These are phyloP conservation scores for Apiotrichum mycotoxinovorans DNA, from an alignment of 1,284 basidiomycete species.

Conservation along the genomic window DNA sequence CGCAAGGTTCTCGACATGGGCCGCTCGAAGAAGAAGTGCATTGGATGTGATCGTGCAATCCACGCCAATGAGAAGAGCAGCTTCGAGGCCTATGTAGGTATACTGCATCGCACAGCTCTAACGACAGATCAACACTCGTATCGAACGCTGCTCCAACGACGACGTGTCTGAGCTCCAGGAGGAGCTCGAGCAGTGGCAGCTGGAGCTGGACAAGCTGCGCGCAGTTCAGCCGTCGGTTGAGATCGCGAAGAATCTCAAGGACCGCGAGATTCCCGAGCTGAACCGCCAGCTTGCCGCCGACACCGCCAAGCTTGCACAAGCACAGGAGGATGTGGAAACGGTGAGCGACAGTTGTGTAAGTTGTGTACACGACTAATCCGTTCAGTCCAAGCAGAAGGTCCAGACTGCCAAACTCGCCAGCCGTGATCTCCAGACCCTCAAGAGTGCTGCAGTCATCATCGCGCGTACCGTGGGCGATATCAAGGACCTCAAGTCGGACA, in stretches of 20 bases:
- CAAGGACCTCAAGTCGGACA: slow-evolving; percentile 63
- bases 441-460: slow-evolving; percentile 63
- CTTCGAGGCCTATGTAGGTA: slow-evolving; percentile 66
- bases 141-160: slow-evolving; percentile 18
- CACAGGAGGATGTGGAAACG: slow-evolving; percentile 58
- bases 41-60: slow-evolving; percentile 71
- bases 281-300: slow-evolving; percentile 62
- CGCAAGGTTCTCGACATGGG: slow-evolving; percentile 62
- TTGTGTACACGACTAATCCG: neutral
- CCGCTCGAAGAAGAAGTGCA: slow-evolving; percentile 65
- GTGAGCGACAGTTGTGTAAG: slow-evolving; percentile 15
- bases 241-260: slow-evolving; percentile 54
- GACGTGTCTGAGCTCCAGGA: slow-evolving; percentile 49
- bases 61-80: slow-evolving; percentile 59
- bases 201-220: slow-evolving; percentile 60
- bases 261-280: slow-evolving; percentile 63
- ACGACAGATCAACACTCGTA: slow-evolving; percentile 53
- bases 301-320: slow-evolving; percentile 56
- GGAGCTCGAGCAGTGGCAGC: slow-evolving; percentile 62
- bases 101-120: neutral
- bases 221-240: slow-evolving; percentile 56
- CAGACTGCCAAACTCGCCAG: slow-evolving; percentile 41
- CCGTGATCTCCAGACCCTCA: slow-evolving; percentile 64
- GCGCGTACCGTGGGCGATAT: slow-evolving; percentile 64
- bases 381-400: slow-evolving; percentile 35